These are phyloP conservation scores for Simplicillium sp. DNA, from an alignment of 2,329 filamentous ascomycete species.

Conservation along the genomic window DNA sequence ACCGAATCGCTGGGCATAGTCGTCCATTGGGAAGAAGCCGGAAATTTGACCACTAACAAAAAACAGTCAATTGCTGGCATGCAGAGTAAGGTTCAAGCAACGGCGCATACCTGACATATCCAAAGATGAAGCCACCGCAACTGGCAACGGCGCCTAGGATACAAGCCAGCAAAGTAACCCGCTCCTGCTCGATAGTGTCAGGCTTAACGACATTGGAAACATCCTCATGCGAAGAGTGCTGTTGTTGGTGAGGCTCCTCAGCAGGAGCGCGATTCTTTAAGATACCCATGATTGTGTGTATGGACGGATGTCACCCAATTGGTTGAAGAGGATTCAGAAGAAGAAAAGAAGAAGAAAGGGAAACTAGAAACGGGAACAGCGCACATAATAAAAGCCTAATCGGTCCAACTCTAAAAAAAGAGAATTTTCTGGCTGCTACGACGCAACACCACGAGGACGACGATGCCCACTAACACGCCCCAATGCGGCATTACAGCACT, in stretches of 20 bases:
- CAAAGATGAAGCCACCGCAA: slow-evolving; percentile 49
- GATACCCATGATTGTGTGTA: no score
- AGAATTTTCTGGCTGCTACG: no score
- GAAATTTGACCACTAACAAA: slow-evolving; percentile 44
- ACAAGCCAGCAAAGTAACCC: slow-evolving; percentile 30
- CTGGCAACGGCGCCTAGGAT: slow-evolving; percentile 41
- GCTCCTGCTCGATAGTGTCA: slow-evolving; percentile 11
- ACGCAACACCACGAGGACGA: no score
- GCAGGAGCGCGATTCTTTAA: no score
- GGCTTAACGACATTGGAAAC: not conserved
- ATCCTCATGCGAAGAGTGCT: not conserved
- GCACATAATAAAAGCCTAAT: no score
- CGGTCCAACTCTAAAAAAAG: no score
- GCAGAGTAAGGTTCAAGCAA: not conserved
- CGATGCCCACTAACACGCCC: no score
- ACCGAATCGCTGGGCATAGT: slow-evolving; percentile 47
- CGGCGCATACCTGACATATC: slow-evolving; percentile 39
- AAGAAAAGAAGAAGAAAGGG: no score
- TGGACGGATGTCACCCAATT: no score
- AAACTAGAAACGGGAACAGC: no score
- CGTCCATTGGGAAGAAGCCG: slow-evolving; percentile 51
- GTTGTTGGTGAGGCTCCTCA: not conserved
- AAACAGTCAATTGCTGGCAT: not conserved
- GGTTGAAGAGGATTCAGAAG: no score
- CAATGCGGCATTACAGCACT: no score